Evolutionary conservation across 495 filamentous ascomycete genomes (phyloP).

Genomic region (Podospora sp.): DNA sequence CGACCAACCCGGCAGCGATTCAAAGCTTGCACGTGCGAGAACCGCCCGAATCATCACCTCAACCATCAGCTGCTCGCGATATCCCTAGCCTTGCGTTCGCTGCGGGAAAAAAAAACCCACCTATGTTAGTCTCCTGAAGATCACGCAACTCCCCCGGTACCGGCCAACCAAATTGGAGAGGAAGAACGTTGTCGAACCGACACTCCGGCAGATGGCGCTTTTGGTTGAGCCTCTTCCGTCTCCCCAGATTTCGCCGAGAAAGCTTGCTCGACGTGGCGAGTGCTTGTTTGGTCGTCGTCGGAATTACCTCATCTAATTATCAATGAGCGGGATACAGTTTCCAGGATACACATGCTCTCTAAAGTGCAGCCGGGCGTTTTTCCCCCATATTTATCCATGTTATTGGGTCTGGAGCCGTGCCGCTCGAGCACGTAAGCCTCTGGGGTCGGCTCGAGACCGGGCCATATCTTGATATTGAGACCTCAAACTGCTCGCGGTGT

Average conservation of each 20-base stretch:
- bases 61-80: not conserved
- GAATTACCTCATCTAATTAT: constrained; percentile 9
- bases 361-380: not conserved
- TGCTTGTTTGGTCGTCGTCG: constrained; percentile 1
- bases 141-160: not conserved
- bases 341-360: not conserved
- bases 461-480: not conserved
- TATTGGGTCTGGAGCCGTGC: not conserved
- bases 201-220: not conserved
- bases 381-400: not conserved
- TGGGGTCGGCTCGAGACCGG: not conserved
- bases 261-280: constrained; percentile 6
- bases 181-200: not conserved
- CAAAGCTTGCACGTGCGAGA: not conserved
- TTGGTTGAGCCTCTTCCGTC: not conserved
- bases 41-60: not conserved
- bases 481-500: not conserved
- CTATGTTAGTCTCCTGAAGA: not conserved
- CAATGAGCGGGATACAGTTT: not conserved
- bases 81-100: not conserved
- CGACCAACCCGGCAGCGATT: not conserved
- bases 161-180: not conserved
- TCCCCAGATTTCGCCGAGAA: constrained; percentile 1
- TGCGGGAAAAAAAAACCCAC: not conserved
- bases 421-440: not conserved